These are phyloP conservation scores for Stylosanthes scabra DNA, from an alignment of 331 rosid genomes.

Conservation along the genomic window DNA sequence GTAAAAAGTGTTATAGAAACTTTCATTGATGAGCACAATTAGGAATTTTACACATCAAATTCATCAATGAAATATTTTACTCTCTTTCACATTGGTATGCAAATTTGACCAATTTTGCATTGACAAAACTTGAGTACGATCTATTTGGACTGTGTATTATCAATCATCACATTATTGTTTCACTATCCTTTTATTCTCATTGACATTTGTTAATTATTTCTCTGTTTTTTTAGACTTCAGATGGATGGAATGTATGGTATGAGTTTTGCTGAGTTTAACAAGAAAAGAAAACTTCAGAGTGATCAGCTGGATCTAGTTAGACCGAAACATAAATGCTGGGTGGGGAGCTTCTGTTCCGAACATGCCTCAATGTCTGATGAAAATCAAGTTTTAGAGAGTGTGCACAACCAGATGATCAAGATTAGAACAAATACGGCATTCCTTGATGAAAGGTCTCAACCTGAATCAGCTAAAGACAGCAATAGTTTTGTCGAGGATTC, in stretches of 20 bases:
- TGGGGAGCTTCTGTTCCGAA: conserved; percentile 43
- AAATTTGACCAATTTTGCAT: neutral
- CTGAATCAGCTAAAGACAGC: conserved; percentile 68
- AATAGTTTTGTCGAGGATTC: conserved; percentile 60
- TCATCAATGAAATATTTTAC: no score
- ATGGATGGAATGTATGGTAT: conserved; percentile 34
- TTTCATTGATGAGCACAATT: no score
- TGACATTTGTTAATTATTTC: conserved; percentile 4
- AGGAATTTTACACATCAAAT: no score
- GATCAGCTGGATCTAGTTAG: conserved; percentile 69
- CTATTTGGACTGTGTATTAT: neutral
- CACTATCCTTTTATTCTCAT: conserved; percentile 8
- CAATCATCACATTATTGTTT: neutral
- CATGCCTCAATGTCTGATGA: conserved; percentile 38
- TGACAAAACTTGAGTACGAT: neutral
- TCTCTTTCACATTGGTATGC: neutral
- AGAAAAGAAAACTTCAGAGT: conserved; percentile 73
- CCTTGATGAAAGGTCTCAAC: conserved; percentile 40
- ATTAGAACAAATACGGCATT: conserved; percentile 16
- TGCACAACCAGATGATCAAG: conserved; percentile 10
- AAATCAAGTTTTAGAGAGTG: conserved; percentile 39
- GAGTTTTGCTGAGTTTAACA: conserved; percentile 49
- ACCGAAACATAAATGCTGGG: conserved; percentile 67
- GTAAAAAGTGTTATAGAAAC: no score
- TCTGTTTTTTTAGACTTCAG: conserved; percentile 47